These are phyloP conservation scores for Hanseniaspora clermontiae DNA, from an alignment of 805 yeast species.

Conservation along the genomic window DNA sequence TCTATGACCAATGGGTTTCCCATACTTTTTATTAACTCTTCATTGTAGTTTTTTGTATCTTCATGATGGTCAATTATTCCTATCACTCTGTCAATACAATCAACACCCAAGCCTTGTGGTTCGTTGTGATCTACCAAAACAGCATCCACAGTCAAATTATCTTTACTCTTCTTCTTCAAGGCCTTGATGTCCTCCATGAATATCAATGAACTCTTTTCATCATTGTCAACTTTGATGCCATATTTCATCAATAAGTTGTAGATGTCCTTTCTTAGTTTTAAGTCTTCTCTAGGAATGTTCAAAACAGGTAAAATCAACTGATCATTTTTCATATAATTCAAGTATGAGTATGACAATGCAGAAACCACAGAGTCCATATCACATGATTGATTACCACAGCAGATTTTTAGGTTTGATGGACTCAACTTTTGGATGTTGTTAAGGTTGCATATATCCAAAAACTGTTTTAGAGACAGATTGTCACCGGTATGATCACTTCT, in stretches of 20 bases:
- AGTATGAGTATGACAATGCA: conserved; percentile 60
- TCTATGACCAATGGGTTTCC: conserved; percentile 47
- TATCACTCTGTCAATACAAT: conserved; percentile 29
- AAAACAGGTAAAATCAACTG: conserved; percentile 51
- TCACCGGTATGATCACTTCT: background rate
- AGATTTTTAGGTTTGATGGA: background rate
- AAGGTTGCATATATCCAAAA: background rate
- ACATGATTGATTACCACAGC: conserved; percentile 68
- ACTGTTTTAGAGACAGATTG: background rate
- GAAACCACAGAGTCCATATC: conserved; percentile 79
- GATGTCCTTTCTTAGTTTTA: conserved; percentile 61
- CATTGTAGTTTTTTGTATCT: conserved; percentile 42
- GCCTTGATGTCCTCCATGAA: conserved; percentile 55
- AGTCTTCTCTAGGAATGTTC: conserved; percentile 56
- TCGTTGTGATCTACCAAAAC: conserved; percentile 76
- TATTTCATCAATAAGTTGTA: conserved; percentile 36
- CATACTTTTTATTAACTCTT: conserved; percentile 26
- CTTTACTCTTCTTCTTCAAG: conserved; percentile 19
- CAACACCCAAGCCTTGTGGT: conserved; percentile 38
- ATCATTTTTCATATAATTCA: conserved; percentile 30
- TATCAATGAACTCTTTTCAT: conserved; percentile 31
- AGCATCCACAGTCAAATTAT: conserved; percentile 22
- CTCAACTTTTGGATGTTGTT: conserved; percentile 1
- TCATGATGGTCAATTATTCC: conserved; percentile 82
- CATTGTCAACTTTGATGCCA: background rate